These are phyloP conservation scores for Salix koriyanagi DNA, from an alignment of 345 rosid genomes.

Conservation along the genomic window DNA sequence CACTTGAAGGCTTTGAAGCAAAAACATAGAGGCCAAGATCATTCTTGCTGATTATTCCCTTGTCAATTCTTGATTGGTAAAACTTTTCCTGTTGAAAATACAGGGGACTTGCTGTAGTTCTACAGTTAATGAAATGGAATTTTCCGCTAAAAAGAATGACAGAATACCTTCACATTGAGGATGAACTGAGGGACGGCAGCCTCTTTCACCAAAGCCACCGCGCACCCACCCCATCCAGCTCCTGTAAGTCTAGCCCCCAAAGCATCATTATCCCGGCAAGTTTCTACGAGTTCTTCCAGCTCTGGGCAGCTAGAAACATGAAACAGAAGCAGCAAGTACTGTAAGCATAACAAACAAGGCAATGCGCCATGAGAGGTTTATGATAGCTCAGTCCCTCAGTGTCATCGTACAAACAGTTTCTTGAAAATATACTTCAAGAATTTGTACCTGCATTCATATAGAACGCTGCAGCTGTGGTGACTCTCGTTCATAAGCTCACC, in stretches of 20 bases:
- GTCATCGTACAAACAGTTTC: neutral
- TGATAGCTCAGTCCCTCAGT: neutral
- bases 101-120: neutral
- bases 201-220: slow-evolving; percentile 85
- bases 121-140: neutral
- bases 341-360: neutral
- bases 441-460: slow-evolving; percentile 88
- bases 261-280: slow-evolving; percentile 66
- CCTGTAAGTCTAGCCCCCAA: slow-evolving; percentile 96
- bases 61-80: slow-evolving; percentile 71
- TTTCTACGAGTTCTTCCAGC: slow-evolving; percentile 82
- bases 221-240: slow-evolving; percentile 99
- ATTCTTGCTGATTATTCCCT: slow-evolving; percentile 55
- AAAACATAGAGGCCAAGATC: slow-evolving; percentile 85
- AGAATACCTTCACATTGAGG: slow-evolving; percentile 63
- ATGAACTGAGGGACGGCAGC: slow-evolving; percentile 75
- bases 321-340: neutral
- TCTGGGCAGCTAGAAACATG: slow-evolving; percentile 67
- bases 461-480: slow-evolving; percentile 86
- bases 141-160: neutral
- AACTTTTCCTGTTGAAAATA: slow-evolving; percentile 58
- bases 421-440: neutral
- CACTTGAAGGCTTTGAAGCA: slow-evolving; percentile 97
- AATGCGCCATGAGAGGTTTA: neutral
- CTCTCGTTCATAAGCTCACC: slow-evolving; percentile 92